Evolutionary conservation across 108 stramenopile genomes (phyloP), one percentile per base, ranked within the genome.

Genomic region (Skeletonema costatum): DNA sequence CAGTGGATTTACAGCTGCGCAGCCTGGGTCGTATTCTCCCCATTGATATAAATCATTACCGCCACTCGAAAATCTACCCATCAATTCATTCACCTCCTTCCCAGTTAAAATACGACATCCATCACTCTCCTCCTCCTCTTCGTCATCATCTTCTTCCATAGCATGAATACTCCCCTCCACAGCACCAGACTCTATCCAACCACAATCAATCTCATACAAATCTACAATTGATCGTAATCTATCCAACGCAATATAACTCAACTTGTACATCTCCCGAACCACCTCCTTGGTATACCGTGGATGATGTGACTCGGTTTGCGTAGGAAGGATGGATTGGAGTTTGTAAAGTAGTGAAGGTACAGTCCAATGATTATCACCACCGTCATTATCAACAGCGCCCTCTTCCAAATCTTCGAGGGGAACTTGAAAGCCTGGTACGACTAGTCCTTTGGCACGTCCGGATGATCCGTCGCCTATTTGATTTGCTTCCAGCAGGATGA

Each of bases 121-220:
- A 64, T 77, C 39, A 51, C 63, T 42, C 4, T 29, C 58, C 19
- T 73, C 78, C 46, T 66, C 68, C 4, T 66, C 70, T 2, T 59
- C 69, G 13, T 63, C 69, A 3, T 70, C 68, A 2, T 58, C 53
- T 64, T 25, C 36, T 31, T n/a, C 30, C 50, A 50, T 38, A 8
- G 61, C 25, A 63, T 64, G 67, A 36, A 80, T 80, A 53, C 72
- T 68, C 11, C 70, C 78, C 67, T 80, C 67, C 61, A 80, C 66
- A 16, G 46, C 59, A 32, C 78, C 78, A 38, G 56, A 58, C 32
- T 80, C 78, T 7, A 68, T 39, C 78, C 78, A 80, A 69, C 67
- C 78, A 60, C 78, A 80, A 69, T 80, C 78, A 60, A 80, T 80
- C 29, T 72, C 62, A 63, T 80, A 80, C 66, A 17, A 50, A 2